Percentiles rank a stretch among this genome's conserved stretches.
Conservation (phyloP, 768 basidiomycete genomes). For the Auriscalpium microsporum region DNA sequence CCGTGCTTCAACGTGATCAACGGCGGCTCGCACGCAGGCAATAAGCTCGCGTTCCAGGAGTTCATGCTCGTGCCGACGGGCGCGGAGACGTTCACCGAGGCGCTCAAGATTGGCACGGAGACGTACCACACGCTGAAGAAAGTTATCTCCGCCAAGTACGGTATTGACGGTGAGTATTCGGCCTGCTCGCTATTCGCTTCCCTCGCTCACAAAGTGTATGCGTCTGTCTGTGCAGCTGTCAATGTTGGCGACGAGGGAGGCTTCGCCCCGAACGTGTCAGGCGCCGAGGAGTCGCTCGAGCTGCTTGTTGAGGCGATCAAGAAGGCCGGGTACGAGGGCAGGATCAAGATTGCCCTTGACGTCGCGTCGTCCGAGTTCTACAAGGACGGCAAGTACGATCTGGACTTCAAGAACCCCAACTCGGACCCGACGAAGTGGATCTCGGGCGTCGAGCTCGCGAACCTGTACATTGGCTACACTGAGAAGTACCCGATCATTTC, state of each 20-base stretch:
- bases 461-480: constrained; percentile 78
- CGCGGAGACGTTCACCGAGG: constrained; percentile 85
- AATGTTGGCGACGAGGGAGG: constrained; percentile 99
- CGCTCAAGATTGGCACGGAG: constrained; percentile 97
- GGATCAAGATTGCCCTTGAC: constrained; percentile 97
- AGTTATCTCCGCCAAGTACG: constrained; percentile 98
- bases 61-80: constrained; percentile 99
- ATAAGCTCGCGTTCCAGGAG: constrained; percentile 99
- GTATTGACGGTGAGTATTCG: constrained; percentile 76
- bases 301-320: constrained; percentile 93
- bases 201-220: constrained; percentile 7
- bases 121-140: constrained; percentile 98
- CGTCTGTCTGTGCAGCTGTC: constrained; percentile 50
- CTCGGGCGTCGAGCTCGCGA: constrained; percentile 84
- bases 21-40: constrained; percentile 98
- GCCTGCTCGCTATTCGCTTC: neutral
- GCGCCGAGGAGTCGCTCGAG: constrained; percentile 96
- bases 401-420: constrained; percentile 99
- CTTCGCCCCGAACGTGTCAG: constrained; percentile 95
- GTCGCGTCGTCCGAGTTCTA: constrained; percentile 99
- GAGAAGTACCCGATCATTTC: constrained; percentile 95
- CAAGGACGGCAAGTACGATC: constrained; percentile 99
- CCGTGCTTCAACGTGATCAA: constrained; percentile 99
- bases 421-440: constrained; percentile 97
- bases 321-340: constrained; percentile 96